Evolutionary conservation across 108 stramenopile species (phyloP), one percentile per base, ranked within the genome.

Genomic region (Skeletonema grethae): DNA sequence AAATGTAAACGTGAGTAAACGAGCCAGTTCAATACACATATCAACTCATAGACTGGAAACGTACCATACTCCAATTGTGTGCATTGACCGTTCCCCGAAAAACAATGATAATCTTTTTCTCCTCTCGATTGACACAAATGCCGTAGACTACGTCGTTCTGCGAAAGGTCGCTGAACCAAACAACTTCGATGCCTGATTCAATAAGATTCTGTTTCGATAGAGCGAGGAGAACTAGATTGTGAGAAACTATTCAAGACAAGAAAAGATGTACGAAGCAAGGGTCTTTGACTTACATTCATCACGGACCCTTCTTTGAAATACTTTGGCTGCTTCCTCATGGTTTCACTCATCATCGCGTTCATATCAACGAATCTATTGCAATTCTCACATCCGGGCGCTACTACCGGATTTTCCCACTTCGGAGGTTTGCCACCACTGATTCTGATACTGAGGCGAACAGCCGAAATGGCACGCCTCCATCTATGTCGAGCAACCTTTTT

Each of bases 71-170:
- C 63, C 72, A 73, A 28, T 63, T 73, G 57, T 73, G 72, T 20
- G 46, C 57, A 35, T 67, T 59, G 0, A 67, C 73, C 18, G 65
- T 75, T 0, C 65, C 73, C 31, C 73, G 36, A 48, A 75, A 75
- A 9, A 61, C 73, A 5, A 75, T 57, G 0, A 41, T 67, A 32
- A 75, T 65, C 25, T 46, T 75, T 53, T 53, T 66, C 58, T 66
- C 38, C 13, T 75, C 45, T 7, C 73, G 34, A 28, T 75, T 12
- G 20, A 63, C 50, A 25, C 73, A 75, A 29, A 75, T 65, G 29
- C 73, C 59, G 59, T 67, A 75, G 15, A 75, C 73, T 50, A 75
- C 73, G 43, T 67, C 73, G 28, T 67, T 48, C 45, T 59, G 59
- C 4, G 22, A 56, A 41, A 48, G 32, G 45, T 75, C 73, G 25